Evolutionary conservation across 305 asterid genomes (phyloP).

Genomic region (Solanum hybrid): DNA sequence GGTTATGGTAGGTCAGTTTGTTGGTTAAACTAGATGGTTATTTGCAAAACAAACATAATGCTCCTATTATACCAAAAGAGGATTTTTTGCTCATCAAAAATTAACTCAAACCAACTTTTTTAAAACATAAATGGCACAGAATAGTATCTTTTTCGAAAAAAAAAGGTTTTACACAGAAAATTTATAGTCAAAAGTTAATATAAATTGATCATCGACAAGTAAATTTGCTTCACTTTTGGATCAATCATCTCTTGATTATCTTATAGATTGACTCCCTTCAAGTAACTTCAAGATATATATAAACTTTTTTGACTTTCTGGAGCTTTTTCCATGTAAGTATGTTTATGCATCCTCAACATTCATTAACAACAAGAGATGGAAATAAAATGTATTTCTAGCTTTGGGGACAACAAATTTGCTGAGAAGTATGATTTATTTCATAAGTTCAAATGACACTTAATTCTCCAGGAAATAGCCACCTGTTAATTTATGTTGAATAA

Average conservation of each 20-base stretch:
- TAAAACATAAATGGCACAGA: background rate
- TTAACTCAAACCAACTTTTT: background rate
- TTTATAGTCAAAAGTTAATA: background rate
- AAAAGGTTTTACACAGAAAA: background rate
- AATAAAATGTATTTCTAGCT: background rate
- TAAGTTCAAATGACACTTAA: background rate
- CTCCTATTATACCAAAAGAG: background rate
- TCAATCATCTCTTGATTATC: background rate
- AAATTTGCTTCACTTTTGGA: background rate
- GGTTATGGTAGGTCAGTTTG: background rate
- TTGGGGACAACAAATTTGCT: background rate
- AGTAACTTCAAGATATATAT: background rate
- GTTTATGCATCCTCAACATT: background rate
- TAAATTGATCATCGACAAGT: background rate
- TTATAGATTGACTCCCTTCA: background rate
- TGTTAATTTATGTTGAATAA: background rate
- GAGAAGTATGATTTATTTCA: background rate
- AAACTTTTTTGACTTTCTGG: background rate
- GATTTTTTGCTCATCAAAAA: background rate
- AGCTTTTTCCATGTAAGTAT: background rate
- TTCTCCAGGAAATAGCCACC: background rate
- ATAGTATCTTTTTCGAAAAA: accelerated
- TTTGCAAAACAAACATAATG: background rate
- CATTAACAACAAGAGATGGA: background rate
- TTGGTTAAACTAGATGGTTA: background rate